Evolutionary conservation across 2,329 filamentous ascomycete species (phyloP).

Genomic region (Penicillium aurantiogriseum): DNA sequence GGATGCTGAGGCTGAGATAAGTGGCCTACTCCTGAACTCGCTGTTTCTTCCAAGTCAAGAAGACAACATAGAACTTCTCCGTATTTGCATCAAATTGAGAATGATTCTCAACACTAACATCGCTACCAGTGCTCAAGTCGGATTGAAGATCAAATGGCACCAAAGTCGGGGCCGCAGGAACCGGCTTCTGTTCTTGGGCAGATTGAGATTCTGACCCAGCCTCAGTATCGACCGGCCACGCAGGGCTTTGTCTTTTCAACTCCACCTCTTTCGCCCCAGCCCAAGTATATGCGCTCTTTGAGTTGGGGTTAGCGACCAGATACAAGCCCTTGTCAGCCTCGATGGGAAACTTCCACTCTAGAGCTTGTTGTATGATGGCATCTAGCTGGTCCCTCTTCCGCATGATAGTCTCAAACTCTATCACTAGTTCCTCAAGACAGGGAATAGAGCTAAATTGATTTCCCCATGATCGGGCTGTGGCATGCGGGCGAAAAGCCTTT

Average conservation of each 20-base stretch:
- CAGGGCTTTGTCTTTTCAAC: neutral
- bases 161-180: neutral
- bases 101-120: neutral
- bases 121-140: no score
- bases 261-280: neutral
- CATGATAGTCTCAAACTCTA: slow-evolving; percentile 31
- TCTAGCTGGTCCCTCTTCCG: slow-evolving; percentile 27
- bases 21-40: neutral
- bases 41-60: slow-evolving; percentile 1
- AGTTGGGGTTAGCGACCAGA: neutral
- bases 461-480: neutral
- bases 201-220: neutral
- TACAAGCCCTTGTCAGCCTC: neutral
- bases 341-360: slow-evolving; percentile 20
- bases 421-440: slow-evolving; percentile 21
- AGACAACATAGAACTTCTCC: slow-evolving; percentile 1
- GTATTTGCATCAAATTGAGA: neutral
- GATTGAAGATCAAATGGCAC: neutral
- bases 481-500: no score
- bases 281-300: neutral
- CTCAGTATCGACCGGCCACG: neutral
- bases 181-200: neutral
- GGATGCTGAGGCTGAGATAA: neutral
- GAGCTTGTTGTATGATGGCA: slow-evolving; percentile 21
- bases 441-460: slow-evolving; percentile 13